These are phyloP conservation scores for Populus hybrid DNA, from an alignment of 441 rosid genomes.

Conservation along the genomic window DNA sequence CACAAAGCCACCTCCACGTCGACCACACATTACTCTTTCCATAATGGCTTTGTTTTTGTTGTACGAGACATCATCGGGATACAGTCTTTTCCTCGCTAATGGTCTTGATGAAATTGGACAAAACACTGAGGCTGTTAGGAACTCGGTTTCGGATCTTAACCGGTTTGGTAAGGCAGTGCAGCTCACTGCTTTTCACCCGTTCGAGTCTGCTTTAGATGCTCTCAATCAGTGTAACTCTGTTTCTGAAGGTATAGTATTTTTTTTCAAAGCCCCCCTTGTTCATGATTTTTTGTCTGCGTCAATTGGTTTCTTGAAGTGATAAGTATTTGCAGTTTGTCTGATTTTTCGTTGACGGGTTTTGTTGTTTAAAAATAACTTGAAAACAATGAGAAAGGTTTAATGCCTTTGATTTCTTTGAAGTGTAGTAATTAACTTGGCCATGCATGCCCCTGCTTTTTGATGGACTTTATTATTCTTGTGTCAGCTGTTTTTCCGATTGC, in stretches of 20 bases:
- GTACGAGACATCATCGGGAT: constrained; percentile 73
- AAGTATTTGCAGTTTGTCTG: background rate
- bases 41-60: constrained; percentile 63
- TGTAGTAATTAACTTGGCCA: too few species aligned
- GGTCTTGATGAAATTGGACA: constrained; percentile 93
- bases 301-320: background rate
- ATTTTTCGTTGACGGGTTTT: background rate
- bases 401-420: too few species aligned
- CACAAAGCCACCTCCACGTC: background rate
- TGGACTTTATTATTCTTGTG: too few species aligned
- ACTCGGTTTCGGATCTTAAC: constrained; percentile 70
- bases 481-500: too few species aligned
- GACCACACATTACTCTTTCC: background rate
- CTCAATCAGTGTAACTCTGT: constrained; percentile 90
- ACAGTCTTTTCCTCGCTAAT: constrained; percentile 58
- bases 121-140: constrained; percentile 83
- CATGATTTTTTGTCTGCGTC: background rate
- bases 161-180: constrained; percentile 87
- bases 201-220: constrained; percentile 76
- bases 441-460: too few species aligned
- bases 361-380: background rate
- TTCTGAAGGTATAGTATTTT: constrained; percentile 60
- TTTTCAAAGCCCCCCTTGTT: background rate
- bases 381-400: background rate
- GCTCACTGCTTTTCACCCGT: constrained; percentile 83